Base-by-base conservation (phyloP, 2,329 filamentous ascomycete species). In the Fusarium sp. region DNA sequence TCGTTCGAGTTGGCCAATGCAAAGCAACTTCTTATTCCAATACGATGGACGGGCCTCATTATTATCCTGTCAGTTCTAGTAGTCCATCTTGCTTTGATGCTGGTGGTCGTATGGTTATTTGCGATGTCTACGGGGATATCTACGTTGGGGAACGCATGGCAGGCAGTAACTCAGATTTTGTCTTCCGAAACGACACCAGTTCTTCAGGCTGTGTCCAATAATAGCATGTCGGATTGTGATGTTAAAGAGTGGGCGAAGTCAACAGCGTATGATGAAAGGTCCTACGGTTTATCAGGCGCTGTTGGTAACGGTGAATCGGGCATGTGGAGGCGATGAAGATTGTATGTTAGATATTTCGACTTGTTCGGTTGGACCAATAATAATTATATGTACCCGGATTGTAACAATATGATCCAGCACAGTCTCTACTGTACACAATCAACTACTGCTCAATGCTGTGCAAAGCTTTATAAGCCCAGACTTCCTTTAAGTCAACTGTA, bases 401-500 rank as follows among this genome's bases (percentile, higher is more conserved):
- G 10, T 29, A 29, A 29, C 1, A 12, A 29, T 29, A 29, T 5
- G 10, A 29, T 29, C 27, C 27, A 29, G 10, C 3, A 6, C 27
- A 29, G 27, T 29, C 10, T 29, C 27, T 29, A 29, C 27, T 29
- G 10, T 34, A 2, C 16, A 6, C 32, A 5, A 6, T 5, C 8
- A 11, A 3, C 11, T 34, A 34, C 9, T 34, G 9, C 9, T 16
- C 32, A 3, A 30, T 30, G 4, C 29, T 30, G 18, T n/a, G 9
- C 8, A 41, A 40, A 7, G 8, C 9, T 7, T 18, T 73, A 30
- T 59, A 67, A 0, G 63, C 8, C 75, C 75, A 77, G 1, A 73
- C n/a, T 7, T 72, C 67, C 3, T 58, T 18, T 18, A 78, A 54
- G 13, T 78, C 76, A 3, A 45, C 6, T 2, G 42, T 56, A 7